Percentiles rank a stretch among this genome's conserved stretches.
Conservation (phyloP, 2,329 filamentous ascomycete species). For the Ploettnerulaceae sp. region DNA sequence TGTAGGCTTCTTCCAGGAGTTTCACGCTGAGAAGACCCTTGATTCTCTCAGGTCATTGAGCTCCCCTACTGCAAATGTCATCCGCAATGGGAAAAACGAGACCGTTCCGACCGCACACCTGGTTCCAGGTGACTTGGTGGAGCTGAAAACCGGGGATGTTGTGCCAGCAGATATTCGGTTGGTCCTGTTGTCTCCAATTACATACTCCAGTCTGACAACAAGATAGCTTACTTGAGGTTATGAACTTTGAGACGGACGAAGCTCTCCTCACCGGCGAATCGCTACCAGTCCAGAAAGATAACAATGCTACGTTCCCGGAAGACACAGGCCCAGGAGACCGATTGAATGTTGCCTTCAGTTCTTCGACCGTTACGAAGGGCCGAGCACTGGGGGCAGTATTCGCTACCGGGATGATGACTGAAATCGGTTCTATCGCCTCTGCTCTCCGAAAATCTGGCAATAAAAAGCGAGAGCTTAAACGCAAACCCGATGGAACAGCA, state of each 20-base stretch:
- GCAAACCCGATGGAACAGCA: conserved; percentile 44
- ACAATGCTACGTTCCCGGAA: conserved; percentile 43
- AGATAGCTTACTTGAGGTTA: conserved; percentile 42
- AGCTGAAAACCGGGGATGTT: conserved; percentile 46
- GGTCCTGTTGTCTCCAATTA: not conserved
- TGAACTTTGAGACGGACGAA: conserved; percentile 56
- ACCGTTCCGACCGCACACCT: conserved; percentile 49
- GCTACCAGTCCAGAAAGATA: conserved; percentile 50
- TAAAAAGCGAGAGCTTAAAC: conserved; percentile 42
- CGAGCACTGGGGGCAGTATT: conserved; percentile 56
- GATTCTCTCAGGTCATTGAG: conserved; percentile 39
- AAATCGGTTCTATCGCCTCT: conserved; percentile 60
- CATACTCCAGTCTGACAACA: conserved; percentile 11
- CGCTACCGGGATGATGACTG: conserved; percentile 55
- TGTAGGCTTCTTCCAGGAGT: conserved; percentile 53
- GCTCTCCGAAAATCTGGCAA: conserved; percentile 50
- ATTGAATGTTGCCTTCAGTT: conserved; percentile 57
- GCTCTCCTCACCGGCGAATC: conserved; percentile 60
- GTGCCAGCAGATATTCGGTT: conserved; percentile 40
- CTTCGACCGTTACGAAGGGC: conserved; percentile 57
- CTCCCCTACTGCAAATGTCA: conserved; percentile 38
- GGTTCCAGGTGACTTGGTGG: conserved; percentile 53
- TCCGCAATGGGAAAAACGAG: conserved; percentile 46
- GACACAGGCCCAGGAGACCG: conserved; percentile 56
- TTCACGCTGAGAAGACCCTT: conserved; percentile 49